Conservation (phyloP, 2,329 filamentous ascomycete genomes). For the Xylariaceae sp. region DNA sequence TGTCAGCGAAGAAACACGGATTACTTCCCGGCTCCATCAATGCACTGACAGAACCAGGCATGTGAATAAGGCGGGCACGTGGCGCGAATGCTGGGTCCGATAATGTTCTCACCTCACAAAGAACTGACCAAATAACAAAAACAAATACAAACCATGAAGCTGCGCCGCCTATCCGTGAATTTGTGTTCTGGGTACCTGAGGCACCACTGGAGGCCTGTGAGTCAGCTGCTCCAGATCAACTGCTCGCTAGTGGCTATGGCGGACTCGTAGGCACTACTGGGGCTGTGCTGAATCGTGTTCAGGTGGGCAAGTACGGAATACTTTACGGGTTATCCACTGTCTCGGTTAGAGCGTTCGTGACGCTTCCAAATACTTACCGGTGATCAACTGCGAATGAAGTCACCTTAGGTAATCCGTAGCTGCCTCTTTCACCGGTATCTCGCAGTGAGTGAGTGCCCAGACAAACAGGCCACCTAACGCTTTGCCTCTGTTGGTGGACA, state of each 20-base stretch:
- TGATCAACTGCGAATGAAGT: background rate
- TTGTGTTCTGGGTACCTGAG: too few species aligned
- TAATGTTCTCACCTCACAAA: too few species aligned
- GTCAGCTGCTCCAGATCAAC: background rate
- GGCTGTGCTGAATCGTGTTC: background rate
- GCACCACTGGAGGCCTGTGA: background rate
- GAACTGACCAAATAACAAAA: too few species aligned
- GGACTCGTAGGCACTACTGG: background rate
- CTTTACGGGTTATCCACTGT: background rate
- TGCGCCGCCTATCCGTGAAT: too few species aligned
- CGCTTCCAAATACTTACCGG: background rate
- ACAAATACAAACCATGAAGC: too few species aligned
- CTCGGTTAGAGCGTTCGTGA: background rate
- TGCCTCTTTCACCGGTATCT: too few species aligned
- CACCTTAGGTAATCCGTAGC: too few species aligned
- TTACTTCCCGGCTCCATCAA: background rate
- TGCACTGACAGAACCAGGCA: background rate
- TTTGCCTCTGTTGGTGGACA: too few species aligned
- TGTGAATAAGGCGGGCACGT: background rate
- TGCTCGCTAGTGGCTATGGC: background rate
- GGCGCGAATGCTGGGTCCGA: background rate
- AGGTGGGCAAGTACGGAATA: background rate
- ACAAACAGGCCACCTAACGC: too few species aligned
- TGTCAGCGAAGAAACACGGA: too few species aligned
- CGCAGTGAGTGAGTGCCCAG: too few species aligned